Conservation (phyloP, 306 rosid genomes). For the Fagus crenata region DNA sequence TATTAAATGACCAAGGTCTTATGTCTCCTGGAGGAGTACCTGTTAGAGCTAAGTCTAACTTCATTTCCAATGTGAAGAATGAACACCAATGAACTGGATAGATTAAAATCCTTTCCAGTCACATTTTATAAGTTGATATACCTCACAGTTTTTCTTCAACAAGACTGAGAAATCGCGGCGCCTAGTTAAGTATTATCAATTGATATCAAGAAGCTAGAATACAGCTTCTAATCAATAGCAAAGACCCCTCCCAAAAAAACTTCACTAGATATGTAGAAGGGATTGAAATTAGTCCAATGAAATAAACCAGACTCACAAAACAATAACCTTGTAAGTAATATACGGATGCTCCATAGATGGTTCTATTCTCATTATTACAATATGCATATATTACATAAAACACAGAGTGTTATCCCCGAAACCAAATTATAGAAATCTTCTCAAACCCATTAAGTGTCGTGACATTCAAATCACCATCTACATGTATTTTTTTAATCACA, state of each 20-base stretch:
- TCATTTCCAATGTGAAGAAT: too few species aligned
- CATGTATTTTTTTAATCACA: too few species aligned
- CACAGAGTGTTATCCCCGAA: too few species aligned
- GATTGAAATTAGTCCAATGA: neutral
- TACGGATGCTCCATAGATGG: neutral
- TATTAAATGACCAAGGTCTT: neutral
- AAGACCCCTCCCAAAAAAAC: neutral
- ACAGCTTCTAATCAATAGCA: neutral
- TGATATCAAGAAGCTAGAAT: neutral
- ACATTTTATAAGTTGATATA: neutral
- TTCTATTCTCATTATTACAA: neutral
- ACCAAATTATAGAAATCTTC: too few species aligned
- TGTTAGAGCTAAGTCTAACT: neutral
- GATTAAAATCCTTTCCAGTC: neutral
- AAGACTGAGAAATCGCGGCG: neutral
- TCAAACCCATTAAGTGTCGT: too few species aligned
- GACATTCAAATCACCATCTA: too few species aligned
- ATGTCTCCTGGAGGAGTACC: neutral
- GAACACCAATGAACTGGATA: neutral
- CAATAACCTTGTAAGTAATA: neutral
- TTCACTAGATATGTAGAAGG: neutral
- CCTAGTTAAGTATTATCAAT: neutral
- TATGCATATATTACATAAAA: neutral
- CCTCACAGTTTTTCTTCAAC: neutral
- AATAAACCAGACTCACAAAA: neutral